Evolutionary conservation across 495 filamentous ascomycete species (phyloP), one percentile per base, ranked within the genome.

Genomic region (Glarea lozoyensis): DNA sequence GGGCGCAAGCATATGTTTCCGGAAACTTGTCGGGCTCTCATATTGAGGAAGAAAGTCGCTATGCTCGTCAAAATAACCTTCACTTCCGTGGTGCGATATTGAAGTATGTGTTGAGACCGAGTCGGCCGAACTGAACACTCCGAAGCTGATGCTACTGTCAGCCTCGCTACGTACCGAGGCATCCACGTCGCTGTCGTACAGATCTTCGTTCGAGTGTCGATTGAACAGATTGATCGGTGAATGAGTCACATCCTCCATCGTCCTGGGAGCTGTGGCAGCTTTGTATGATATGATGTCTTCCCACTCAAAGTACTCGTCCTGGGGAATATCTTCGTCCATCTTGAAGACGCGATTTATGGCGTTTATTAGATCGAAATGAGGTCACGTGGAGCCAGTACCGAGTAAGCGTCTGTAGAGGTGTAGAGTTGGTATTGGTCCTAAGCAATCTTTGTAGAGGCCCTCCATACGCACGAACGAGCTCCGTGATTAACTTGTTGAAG

Each of bases 1-100:
- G 31, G 31, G n/a, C 31, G 63, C 62, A 17, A 43, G 52, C 20
- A 57, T 54, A 17, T 62, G 64, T 16, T 49, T 59, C 38, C 62
- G 59, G 16, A 65, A 68, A 42, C 63, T 66, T 5, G 52, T 56
- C 12, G 62, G 60, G 31, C 70, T 58, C 31, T 73, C 69, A 55
- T 82, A 79, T 9, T 68, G 65, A 0, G 77, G 73, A 10, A 84
- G 65, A 23, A 81, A 58, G 15, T 70, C 61, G 32, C 76, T 69
- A 19, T 79, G 72, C 20, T 33, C 40, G 10, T 18, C 4, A 13
- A 66, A 62, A 15, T 69, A 62, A 17, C 70, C 67, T 45, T 58
- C 67, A 36, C 66, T 62, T 11, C 65, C 68, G 42, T 70, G 68
- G 16, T 82, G 55, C 0, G 81, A 82, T 18, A 84, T 7, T 34